These are phyloP conservation scores for Cladosporium austrohemisphaericum DNA, from an alignment of 2,329 filamentous ascomycete genomes.

Conservation along the genomic window DNA sequence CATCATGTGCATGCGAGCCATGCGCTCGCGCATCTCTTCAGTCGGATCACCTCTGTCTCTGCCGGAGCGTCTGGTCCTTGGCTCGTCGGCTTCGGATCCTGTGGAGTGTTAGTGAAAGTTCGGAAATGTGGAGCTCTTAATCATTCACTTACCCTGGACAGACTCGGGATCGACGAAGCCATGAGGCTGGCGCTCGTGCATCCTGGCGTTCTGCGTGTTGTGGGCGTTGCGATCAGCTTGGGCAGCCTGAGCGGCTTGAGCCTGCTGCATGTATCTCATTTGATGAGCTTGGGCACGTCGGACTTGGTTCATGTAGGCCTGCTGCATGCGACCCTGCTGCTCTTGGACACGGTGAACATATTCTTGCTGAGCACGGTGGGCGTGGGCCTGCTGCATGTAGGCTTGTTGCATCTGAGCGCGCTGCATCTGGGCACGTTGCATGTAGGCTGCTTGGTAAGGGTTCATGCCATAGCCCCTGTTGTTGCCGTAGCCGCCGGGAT, in stretches of 20 bases:
- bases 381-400: background rate
- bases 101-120: background rate
- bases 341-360: background rate
- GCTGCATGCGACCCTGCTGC: background rate
- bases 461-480: constrained; percentile 1
- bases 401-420: too few species aligned
- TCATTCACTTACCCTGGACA: background rate
- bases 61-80: background rate
- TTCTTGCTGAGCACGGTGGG: background rate
- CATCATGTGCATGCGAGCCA: background rate
- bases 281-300: background rate
- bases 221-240: background rate
- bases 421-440: background rate
- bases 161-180: background rate
- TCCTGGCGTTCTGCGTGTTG: background rate
- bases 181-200: background rate
- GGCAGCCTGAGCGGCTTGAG: background rate
- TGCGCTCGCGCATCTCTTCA: background rate
- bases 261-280: background rate
- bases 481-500: background rate
- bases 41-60: too few species aligned
- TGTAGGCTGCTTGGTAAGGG: background rate
- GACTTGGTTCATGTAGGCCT: background rate
- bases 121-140: background rate
- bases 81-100: background rate